Conservation (phyloP, 2,329 filamentous ascomycete genomes). For the Hypoxylon sp. region DNA sequence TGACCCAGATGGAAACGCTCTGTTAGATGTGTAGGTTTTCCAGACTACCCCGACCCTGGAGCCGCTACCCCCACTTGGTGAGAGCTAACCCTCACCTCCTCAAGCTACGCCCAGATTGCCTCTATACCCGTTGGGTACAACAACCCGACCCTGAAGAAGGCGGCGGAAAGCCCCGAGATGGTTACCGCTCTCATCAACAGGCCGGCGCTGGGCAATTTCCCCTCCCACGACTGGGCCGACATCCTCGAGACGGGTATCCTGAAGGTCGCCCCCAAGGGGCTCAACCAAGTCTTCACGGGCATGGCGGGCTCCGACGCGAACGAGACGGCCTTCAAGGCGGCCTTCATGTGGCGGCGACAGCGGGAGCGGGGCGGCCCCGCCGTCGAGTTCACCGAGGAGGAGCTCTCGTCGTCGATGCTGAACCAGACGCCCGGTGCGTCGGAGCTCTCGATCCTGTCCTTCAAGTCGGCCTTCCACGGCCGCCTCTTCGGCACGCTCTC, state of each 20-base stretch:
- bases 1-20: constrained; percentile 76
- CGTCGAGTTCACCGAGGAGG: constrained; percentile 83
- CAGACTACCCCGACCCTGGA: not conserved
- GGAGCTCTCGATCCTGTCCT: constrained; percentile 85
- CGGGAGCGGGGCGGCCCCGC: constrained; percentile 81
- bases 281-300: constrained; percentile 90
- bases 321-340: constrained; percentile 94
- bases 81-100: constrained; percentile 26
- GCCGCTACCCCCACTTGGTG: not conserved
- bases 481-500: constrained; percentile 88
- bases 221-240: constrained; percentile 83
- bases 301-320: constrained; percentile 93
- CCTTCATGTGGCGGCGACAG: constrained; percentile 92
- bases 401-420: constrained; percentile 80
- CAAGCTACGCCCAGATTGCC: constrained; percentile 87
- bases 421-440: constrained; percentile 84
- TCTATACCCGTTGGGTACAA: constrained; percentile 95
- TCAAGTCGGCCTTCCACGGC: constrained; percentile 90
- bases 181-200: constrained; percentile 84
- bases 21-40: constrained; percentile 78
- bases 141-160: constrained; percentile 79
- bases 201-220: constrained; percentile 91
- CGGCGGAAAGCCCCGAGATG: constrained; percentile 83
- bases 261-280: constrained; percentile 82
- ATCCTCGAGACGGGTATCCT: constrained; percentile 85